A percentile compares a stretch with the other conserved stretches of the same genome.
These are phyloP conservation scores for Hansenula sp. DNA, from an alignment of 1,139 yeast species.

Conservation along the genomic window DNA sequence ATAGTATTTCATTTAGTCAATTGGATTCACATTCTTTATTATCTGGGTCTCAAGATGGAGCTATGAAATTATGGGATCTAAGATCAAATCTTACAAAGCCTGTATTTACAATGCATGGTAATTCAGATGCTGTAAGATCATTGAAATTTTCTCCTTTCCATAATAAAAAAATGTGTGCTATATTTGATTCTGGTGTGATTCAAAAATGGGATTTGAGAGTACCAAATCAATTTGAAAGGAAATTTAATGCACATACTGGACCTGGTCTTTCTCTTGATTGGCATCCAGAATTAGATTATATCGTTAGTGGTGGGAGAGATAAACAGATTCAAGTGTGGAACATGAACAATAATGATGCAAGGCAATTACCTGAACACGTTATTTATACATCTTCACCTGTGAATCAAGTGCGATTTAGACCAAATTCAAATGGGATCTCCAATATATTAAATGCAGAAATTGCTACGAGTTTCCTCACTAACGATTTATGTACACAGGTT, in stretches of 20 bases:
- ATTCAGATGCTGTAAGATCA: conserved; percentile 58
- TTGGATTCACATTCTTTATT: conserved; percentile 54
- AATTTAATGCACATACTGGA: conserved; percentile 86
- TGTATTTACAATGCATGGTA: conserved; percentile 27
- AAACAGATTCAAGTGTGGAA: conserved; percentile 81
- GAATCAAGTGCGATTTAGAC: conserved; percentile 50
- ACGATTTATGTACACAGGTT: conserved; percentile 68
- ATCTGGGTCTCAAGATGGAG: conserved; percentile 92
- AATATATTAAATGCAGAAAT: conserved; percentile 47
- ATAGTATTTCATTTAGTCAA: conserved; percentile 68
- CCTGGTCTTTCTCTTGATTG: conserved; percentile 87
- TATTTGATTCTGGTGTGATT: conserved; percentile 86
- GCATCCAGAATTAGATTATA: conserved; percentile 79
- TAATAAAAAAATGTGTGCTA: conserved; percentile 53
- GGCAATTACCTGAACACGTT: conserved; percentile 58
- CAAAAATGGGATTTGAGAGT: conserved; percentile 80
- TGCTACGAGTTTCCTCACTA: conserved; percentile 75
- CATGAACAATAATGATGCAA: conserved; percentile 30
- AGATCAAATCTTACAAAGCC: conserved; percentile 37
- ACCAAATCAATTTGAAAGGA: conserved; percentile 53
- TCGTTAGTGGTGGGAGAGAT: conserved; percentile 92
- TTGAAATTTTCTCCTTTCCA: conserved; percentile 55
- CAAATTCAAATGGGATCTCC: conserved; percentile 39
- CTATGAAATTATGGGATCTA: conserved; percentile 84
- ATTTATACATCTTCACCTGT: conserved; percentile 65